Evolutionary conservation across 371 early-diverging fungal species (phyloP), one percentile per base, ranked within the genome.

Genomic region (Mortierella sp.): DNA sequence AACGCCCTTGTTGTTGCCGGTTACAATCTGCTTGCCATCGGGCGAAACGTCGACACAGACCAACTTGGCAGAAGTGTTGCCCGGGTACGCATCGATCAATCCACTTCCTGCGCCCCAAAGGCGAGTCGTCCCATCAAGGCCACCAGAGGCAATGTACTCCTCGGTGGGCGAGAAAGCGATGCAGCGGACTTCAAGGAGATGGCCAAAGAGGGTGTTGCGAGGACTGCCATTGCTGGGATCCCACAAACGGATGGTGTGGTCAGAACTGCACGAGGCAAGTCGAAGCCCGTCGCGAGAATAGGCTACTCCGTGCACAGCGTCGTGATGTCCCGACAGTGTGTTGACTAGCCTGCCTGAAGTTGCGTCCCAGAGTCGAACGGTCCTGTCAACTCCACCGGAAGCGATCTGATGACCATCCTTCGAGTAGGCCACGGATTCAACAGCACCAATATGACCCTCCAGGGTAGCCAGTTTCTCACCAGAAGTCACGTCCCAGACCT

Each of bases 1-100:
- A 4, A 63, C 63, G 19, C 63, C 63, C 63, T 31, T 63, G 19
- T 19, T 63, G 63, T 63, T 63, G 34, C 63, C 63, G 63, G 63
- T 63, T 19, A 63, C 63, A 34, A 63, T 63, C 16, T 31, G 31
- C 34, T 63, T 24, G 42, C 68, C 68, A 16, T 38, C 8, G 24
- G 68, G 68, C 21, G 68, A 65, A 4, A 65, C 24, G 68, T 65
- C 38, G 10, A 65, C 24, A 24, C 21, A 65, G 11, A 65, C 68
- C 42, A 34, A 10, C 38, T 38, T 34, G 38, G 38, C 68, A 9
- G 68, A 19, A 24, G 38, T 10, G 34, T 63, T 63, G 31, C 21
- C 68, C 34, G 68, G 38, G 34, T 38, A 65, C 2, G 38, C 68
- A 19, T 65, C 68, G 24, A 24, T 4, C 38, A 65, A 19, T 24